Conservation (phyloP, 192 early-diverging fungal species). For the Piromyces sp. region DNA sequence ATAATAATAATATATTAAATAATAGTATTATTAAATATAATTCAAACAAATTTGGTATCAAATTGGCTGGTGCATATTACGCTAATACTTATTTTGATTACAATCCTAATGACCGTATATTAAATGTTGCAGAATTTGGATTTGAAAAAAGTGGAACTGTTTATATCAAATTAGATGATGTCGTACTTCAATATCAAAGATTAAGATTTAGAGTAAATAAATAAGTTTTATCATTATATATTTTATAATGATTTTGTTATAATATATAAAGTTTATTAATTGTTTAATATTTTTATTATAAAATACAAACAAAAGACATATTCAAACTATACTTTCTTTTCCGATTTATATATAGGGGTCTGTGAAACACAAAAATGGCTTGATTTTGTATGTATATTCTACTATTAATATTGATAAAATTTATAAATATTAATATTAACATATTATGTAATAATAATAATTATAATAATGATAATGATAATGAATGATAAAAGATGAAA, state of each 20-base stretch:
- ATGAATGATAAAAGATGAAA: too few species aligned
- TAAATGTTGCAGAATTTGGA: neutral
- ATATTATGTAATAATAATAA: neutral
- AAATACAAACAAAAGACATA: too few species aligned
- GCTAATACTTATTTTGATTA: neutral
- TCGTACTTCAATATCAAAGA: neutral
- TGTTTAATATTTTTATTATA: too few species aligned
- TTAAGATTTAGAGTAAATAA: neutral
- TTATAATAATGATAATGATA: too few species aligned
- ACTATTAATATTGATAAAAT: too few species aligned
- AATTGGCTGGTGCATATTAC: neutral
- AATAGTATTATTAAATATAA: neutral
- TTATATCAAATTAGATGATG: neutral
- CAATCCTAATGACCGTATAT: neutral
- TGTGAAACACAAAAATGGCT: neutral
- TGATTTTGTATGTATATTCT: neutral
- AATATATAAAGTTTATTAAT: too few species aligned
- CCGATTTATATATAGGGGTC: neutral
- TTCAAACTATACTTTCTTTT: neutral
- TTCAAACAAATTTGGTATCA: neutral
- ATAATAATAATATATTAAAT: neutral
- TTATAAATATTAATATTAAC: too few species aligned
- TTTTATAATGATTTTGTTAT: too few species aligned
- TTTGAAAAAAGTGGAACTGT: neutral
- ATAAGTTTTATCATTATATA: too few species aligned